Conservation (phyloP, 441 rosid species). For the Gossypium davidsonii region DNA sequence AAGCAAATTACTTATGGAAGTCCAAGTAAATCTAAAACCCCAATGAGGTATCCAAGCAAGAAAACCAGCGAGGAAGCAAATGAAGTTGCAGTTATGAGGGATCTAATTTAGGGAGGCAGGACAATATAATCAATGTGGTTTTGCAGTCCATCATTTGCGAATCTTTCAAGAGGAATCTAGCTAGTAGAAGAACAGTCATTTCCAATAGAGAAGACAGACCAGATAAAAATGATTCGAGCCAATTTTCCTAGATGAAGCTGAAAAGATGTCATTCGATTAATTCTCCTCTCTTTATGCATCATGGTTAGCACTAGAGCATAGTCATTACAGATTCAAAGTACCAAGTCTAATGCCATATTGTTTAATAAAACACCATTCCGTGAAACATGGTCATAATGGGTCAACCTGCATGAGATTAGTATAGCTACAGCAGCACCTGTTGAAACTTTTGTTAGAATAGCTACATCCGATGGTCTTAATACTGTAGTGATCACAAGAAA, state of each 20-base stretch:
- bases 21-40: not conserved
- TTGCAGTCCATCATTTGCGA: not conserved
- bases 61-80: slow-evolving; percentile 1
- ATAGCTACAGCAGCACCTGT: not conserved
- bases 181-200: not conserved
- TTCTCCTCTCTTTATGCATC: not conserved
- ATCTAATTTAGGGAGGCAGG: not conserved
- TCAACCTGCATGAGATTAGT: not conserved
- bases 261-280: not conserved
- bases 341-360: not conserved
- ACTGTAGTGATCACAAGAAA: not conserved
- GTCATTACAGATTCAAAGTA: not conserved
- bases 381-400: not conserved
- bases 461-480: slow-evolving; percentile 1
- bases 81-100: not conserved
- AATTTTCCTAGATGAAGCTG: slow-evolving; percentile 4
- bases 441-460: not conserved
- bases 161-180: not conserved
- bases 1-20: not conserved
- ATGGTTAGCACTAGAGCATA: slow-evolving; percentile 1
- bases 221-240: not conserved
- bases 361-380: not conserved
- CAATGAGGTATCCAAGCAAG: not conserved
- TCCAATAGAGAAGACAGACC: not conserved
- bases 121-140: not conserved